Conservation (phyloP, 2,329 filamentous ascomycete genomes). For the Amesomyces nigricolor region DNA sequence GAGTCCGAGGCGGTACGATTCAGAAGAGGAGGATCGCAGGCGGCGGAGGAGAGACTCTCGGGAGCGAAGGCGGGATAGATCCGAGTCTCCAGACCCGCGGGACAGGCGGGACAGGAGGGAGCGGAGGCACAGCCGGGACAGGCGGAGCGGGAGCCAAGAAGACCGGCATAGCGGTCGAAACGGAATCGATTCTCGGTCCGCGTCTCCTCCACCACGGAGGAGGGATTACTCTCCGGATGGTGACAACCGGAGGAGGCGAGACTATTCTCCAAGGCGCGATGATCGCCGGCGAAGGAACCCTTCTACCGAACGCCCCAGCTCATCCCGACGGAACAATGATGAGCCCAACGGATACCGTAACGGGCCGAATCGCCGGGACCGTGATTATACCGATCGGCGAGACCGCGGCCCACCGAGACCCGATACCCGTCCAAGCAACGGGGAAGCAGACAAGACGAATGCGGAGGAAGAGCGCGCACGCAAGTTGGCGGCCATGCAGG, state of each 20-base stretch:
- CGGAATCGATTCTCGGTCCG: constrained; percentile 13
- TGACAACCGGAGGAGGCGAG: constrained; percentile 17
- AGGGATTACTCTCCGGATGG: constrained; percentile 32
- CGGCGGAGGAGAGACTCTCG: constrained; percentile 29
- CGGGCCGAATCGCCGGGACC: background rate
- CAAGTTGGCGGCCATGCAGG: constrained; percentile 69
- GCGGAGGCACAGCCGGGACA: constrained; percentile 9
- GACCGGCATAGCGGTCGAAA: constrained; percentile 4
- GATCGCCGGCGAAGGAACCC: constrained; percentile 8
- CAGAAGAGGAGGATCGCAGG: constrained; percentile 26
- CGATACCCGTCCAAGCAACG: constrained; percentile 20
- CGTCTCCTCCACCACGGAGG: constrained; percentile 25
- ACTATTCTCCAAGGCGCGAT: constrained; percentile 20
- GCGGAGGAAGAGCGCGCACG: constrained; percentile 55
- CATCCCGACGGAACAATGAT: constrained; percentile 1
- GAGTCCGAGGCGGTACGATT: constrained; percentile 36
- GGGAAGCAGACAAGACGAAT: constrained; percentile 24
- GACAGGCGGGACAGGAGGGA: constrained; percentile 9
- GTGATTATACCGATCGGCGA: constrained; percentile 2
- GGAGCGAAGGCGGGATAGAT: constrained; percentile 19
- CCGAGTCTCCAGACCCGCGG: constrained; percentile 10
- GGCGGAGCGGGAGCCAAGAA: constrained; percentile 11
- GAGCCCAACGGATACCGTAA: constrained; percentile 8
- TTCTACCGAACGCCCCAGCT: constrained; percentile 17
- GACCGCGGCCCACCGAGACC: constrained; percentile 10